These are phyloP conservation scores for Kuraishia hungarica DNA, from an alignment of 805 yeast genomes.

Conservation along the genomic window DNA sequence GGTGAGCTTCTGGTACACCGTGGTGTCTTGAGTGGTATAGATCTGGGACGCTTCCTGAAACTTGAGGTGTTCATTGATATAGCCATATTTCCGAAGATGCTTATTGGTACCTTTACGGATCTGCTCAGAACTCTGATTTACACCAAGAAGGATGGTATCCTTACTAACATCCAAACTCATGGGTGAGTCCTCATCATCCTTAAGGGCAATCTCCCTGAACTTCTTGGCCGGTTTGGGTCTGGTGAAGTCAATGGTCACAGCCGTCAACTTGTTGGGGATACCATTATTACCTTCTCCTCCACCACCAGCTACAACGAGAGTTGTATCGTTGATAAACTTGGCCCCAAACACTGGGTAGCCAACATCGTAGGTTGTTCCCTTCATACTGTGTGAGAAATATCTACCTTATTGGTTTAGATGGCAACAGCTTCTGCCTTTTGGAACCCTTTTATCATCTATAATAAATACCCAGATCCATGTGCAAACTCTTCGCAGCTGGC, in stretches of 20 bases:
- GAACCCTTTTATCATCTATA: no score
- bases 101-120: conserved; percentile 56
- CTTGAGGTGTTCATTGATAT: conserved; percentile 51
- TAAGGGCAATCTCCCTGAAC: conserved; percentile 49
- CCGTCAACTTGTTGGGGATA: conserved; percentile 74
- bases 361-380: conserved; percentile 1
- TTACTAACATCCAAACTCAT: conserved; percentile 61
- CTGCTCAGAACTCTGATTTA: conserved; percentile 58
- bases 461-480: no score
- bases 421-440: no score
- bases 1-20: conserved; percentile 59
- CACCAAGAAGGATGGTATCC: conserved; percentile 57
- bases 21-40: conserved; percentile 35
- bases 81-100: conserved; percentile 60
- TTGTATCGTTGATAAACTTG: conserved; percentile 50
- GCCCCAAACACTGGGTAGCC: conserved; percentile 84
- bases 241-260: conserved; percentile 35
- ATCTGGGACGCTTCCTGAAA: conserved; percentile 54
- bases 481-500: no score
- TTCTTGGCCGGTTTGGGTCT: conserved; percentile 34
- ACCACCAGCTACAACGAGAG: conserved; percentile 79
- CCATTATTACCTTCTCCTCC: conserved; percentile 94
- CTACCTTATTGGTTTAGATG: no score
- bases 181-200: conserved; percentile 77
- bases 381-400: background rate